phyloP scores from a whole-genome alignment of 2,329 filamentous ascomycete genomes.

The Cryphonectria nitschkei region DNA sequence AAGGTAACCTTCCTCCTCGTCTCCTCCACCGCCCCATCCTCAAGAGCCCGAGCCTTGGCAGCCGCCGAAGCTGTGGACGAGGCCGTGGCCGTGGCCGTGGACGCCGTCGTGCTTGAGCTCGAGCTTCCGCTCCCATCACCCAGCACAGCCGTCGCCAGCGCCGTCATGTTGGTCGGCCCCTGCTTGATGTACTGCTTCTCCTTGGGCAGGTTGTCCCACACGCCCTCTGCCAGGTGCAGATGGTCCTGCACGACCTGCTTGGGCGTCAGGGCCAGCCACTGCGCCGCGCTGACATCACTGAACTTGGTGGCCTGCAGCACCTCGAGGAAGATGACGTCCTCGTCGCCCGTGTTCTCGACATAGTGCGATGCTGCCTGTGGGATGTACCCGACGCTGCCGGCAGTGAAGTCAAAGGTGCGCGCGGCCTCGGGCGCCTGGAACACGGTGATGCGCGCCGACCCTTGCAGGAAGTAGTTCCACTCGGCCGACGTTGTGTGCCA shows the following conservation, averaged over 20 bases:
- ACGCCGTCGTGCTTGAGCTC: not conserved
- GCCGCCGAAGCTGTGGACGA: not conserved
- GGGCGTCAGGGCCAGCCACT: constrained; percentile 63
- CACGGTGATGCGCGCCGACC: constrained; percentile 59
- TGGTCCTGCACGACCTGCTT: constrained; percentile 63
- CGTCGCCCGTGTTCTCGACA: constrained; percentile 62
- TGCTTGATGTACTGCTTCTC: constrained; percentile 49
- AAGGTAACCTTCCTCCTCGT: constrained; percentile 25
- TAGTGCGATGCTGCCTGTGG: constrained; percentile 60
- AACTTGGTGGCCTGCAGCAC: constrained; percentile 57
- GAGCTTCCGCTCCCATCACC: not conserved
- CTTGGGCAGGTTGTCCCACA: constrained; percentile 44
- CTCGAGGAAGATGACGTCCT: constrained; percentile 63
- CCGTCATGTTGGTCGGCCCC: constrained; percentile 35
- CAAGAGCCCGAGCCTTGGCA: not conserved
- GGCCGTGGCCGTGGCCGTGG: no score
- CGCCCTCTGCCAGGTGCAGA: constrained; percentile 44
- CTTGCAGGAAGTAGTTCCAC: constrained; percentile 63
- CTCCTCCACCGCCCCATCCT: constrained; percentile 15
- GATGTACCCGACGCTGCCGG: constrained; percentile 64
- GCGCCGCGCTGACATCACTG: constrained; percentile 58
- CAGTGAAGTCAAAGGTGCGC: constrained; percentile 62
- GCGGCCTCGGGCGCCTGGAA: constrained; percentile 54
- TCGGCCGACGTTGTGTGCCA: constrained; percentile 65
- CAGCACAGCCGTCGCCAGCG: constrained; percentile 12